Percentiles rank a stretch among this genome's conserved stretches.
Conservation (phyloP, 192 early-diverging fungal species). For the Powellomyces hirtus region DNA sequence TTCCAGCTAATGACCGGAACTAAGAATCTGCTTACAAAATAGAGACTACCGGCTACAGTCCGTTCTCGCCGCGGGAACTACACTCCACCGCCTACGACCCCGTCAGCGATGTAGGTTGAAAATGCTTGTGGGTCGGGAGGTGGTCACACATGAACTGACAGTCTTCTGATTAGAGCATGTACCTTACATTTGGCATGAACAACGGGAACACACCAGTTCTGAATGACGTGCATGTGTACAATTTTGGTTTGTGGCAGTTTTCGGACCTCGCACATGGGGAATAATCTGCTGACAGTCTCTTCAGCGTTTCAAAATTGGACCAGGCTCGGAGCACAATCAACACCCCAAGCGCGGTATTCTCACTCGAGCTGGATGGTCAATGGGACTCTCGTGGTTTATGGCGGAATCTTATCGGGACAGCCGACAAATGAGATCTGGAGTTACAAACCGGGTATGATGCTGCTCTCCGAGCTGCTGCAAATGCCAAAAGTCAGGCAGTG, state of each 20-base stretch:
- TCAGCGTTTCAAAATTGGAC: not conserved
- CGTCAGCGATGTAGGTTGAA: slow-evolving; percentile 22
- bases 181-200: not conserved
- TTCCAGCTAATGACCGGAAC: too few relatives aligned
- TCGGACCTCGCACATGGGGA: not conserved
- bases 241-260: slow-evolving; percentile 14
- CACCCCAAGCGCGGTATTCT: slow-evolving; percentile 7
- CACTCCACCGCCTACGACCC: slow-evolving; percentile 34
- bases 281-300: not conserved
- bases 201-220: not conserved
- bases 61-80: slow-evolving; percentile 23
- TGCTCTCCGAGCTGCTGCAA: not conserved
- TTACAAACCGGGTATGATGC: not conserved
- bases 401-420: slow-evolving; percentile 12
- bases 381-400: slow-evolving; percentile 24
- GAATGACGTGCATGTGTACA: slow-evolving; percentile 24
- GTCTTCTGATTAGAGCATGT: not conserved
- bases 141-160: not conserved
- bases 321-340: not conserved
- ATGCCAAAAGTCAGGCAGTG: too few relatives aligned
- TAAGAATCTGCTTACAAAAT: too few relatives aligned
- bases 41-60: slow-evolving; percentile 1
- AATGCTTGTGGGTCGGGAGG: not conserved
- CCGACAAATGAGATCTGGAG: not conserved
- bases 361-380: slow-evolving; percentile 30